phyloP scores from a whole-genome alignment of 176 grass and related monocot genomes.

The Aegilops bicornis region DNA sequence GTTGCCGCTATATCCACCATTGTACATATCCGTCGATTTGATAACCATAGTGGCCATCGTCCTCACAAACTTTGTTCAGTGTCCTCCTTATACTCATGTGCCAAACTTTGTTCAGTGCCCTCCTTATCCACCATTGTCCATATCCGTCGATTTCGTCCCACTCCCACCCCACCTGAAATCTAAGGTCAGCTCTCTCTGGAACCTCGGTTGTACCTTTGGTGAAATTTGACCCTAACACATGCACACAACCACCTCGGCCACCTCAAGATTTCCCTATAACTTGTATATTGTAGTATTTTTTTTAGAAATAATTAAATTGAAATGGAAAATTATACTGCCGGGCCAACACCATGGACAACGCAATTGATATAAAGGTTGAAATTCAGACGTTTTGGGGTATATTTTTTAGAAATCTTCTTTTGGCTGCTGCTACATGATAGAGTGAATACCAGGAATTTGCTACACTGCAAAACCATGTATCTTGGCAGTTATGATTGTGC shows the following conservation, averaged over 20 bases:
- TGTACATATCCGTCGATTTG: not conserved
- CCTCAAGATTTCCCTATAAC: too few relatives aligned
- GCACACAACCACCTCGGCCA: too few relatives aligned
- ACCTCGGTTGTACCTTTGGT: not conserved
- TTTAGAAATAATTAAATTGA: too few relatives aligned
- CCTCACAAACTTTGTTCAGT: not conserved
- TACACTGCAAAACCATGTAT: too few relatives aligned
- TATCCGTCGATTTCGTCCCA: not conserved
- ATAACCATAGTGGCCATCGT: not conserved
- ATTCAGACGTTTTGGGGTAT: not conserved
- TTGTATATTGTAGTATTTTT: too few relatives aligned
- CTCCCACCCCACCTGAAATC: not conserved
- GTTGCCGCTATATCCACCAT: not conserved
- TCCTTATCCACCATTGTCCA: too few relatives aligned
- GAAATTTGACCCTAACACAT: not conserved
- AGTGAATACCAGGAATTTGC: too few relatives aligned
- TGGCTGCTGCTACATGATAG: too few relatives aligned
- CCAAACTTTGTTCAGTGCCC: not conserved
- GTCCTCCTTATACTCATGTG: not conserved
- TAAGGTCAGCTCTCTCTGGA: not conserved
- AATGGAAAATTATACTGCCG: too few relatives aligned
- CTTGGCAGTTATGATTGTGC: too few relatives aligned
- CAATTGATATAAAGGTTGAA: not conserved
- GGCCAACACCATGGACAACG: too few relatives aligned
- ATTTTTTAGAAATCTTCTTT: not conserved